A percentile compares a stretch with the other conserved stretches of the same genome.
Conservation (phyloP, 2,329 filamentous ascomycete genomes). For the Botryotinia globosa region DNA sequence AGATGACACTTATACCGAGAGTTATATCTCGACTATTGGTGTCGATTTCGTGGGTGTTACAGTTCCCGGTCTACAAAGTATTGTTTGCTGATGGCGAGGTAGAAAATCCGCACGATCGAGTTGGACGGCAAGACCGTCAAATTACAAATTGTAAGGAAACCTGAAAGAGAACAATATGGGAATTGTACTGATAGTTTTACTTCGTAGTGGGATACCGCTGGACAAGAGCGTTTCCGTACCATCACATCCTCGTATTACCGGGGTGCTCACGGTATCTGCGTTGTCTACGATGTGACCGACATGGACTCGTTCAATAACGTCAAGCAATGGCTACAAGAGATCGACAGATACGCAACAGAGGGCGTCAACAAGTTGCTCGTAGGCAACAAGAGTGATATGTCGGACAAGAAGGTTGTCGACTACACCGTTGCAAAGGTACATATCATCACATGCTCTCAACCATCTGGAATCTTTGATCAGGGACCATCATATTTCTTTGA, state of each 20-base stretch:
- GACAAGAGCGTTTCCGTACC: constrained; percentile 98
- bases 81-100: constrained; percentile 37
- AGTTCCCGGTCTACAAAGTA: constrained; percentile 2
- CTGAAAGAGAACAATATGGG: background rate
- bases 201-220: constrained; percentile 92
- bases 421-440: constrained; percentile 98
- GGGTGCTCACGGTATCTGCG: constrained; percentile 97
- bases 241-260: constrained; percentile 99
- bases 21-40: constrained; percentile 99
- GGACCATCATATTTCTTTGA: background rate
- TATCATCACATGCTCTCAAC: constrained; percentile 33
- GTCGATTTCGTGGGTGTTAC: constrained; percentile 85
- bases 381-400: constrained; percentile 99
- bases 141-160: constrained; percentile 84
- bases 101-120: constrained; percentile 99
- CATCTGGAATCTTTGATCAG: constrained; percentile 26
- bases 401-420: constrained; percentile 99
- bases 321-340: constrained; percentile 99
- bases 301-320: constrained; percentile 99
- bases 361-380: constrained; percentile 99
- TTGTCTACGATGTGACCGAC: constrained; percentile 99
- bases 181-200: constrained; percentile 36
- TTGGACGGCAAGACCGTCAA: constrained; percentile 99
- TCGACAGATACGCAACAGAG: constrained; percentile 97
- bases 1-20: constrained; percentile 98